Percentiles rank a stretch among this genome's conserved stretches.
phyloP scores from a whole-genome alignment of 176 grass and related monocot genomes.

The Raddia guianensis region DNA sequence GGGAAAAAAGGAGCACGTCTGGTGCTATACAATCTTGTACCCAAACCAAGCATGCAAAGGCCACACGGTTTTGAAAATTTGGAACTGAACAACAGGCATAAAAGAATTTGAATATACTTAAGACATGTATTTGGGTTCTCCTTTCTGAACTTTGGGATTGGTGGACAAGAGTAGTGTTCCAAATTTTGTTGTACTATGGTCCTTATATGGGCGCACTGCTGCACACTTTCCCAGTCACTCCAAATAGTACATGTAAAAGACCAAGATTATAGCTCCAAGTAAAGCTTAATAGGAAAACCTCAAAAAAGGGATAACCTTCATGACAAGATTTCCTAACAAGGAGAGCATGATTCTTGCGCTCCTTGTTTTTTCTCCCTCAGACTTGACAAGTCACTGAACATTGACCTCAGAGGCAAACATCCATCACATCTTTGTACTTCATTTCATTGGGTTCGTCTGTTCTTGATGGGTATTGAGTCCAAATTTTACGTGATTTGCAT shows the following conservation, averaged over 20 bases:
- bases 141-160: constrained; percentile 17
- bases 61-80: constrained; percentile 3
- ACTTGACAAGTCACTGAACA: constrained; percentile 25
- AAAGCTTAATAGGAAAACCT: constrained; percentile 41
- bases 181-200: constrained; percentile 41
- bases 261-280: constrained; percentile 40
- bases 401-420: constrained; percentile 28
- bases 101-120: constrained; percentile 18
- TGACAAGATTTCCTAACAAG: constrained; percentile 31
- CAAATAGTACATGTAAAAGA: constrained; percentile 40
- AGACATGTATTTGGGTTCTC: constrained; percentile 8
- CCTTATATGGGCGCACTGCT: constrained; percentile 25
- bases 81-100: not conserved
- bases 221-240: constrained; percentile 40
- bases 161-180: constrained; percentile 18
- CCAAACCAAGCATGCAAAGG: not conserved
- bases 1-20: not conserved
- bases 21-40: not conserved
- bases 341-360: constrained; percentile 30
- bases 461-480: constrained; percentile 35
- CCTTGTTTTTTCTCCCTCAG: constrained; percentile 11
- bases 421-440: constrained; percentile 37
- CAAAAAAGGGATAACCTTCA: constrained; percentile 23
- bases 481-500: constrained; percentile 21
- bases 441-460: constrained; percentile 29